These are phyloP conservation scores for Neurospora pannonica DNA, from an alignment of 495 filamentous ascomycete species.

Conservation along the genomic window DNA sequence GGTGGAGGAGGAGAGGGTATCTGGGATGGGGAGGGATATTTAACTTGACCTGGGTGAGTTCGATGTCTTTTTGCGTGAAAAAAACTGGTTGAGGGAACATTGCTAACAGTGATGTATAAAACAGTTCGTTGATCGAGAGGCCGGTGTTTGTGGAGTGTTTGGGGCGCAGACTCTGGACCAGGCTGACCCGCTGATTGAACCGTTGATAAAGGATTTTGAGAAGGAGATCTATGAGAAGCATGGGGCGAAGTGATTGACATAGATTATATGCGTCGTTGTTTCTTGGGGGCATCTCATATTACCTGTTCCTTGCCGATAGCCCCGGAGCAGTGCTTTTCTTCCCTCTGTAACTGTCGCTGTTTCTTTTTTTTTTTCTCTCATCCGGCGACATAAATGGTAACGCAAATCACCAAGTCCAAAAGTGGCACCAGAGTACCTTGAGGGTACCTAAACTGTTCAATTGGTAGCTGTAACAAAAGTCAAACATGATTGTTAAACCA, in stretches of 20 bases:
- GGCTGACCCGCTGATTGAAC: conserved; percentile 14
- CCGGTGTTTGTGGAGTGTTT: conserved; percentile 25
- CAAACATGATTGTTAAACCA: neutral
- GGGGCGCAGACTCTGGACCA: conserved; percentile 20
- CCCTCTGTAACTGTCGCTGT: no score
- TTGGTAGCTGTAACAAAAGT: neutral
- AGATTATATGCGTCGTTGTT: neutral
- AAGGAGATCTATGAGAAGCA: conserved; percentile 18
- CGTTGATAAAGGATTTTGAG: conserved; percentile 23
- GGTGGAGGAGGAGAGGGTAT: conserved; percentile 17
- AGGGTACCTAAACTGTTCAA: neutral
- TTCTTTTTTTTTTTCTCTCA: no score
- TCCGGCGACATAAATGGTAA: neutral
- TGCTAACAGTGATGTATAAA: conserved; percentile 3
- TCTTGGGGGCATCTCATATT: no score
- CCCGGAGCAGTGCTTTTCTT: no score
- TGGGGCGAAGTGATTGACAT: neutral
- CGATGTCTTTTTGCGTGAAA: no score
- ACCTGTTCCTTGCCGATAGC: no score
- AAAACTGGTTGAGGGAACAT: no score
- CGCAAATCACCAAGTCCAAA: neutral
- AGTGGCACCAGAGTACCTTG: neutral
- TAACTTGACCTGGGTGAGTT: conserved; percentile 25
- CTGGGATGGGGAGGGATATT: conserved; percentile 28
- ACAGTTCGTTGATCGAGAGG: conserved; percentile 26